Base-by-base conservation (phyloP, 257 asterid genomes). In the Nyctanthes arbortristis region DNA sequence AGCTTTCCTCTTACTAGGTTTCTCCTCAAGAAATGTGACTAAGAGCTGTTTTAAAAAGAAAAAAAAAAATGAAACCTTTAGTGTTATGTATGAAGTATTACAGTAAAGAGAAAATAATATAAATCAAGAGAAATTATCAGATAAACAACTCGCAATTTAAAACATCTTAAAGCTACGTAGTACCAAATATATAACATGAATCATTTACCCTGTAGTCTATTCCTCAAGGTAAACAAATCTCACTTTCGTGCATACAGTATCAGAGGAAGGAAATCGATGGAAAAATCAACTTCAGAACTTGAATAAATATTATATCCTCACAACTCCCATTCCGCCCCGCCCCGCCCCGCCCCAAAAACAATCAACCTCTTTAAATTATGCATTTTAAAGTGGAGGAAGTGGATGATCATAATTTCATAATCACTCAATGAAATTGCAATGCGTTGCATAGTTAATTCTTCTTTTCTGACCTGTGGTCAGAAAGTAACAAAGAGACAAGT, bases 21-120 rank as follows among this genome's bases (percentile, higher is more conserved):
- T 91, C 71, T 81, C 87, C 82, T 77, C 82, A 7, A 94, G 86
- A 75, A 89, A 71, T 65, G 78, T 62, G 78, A 55, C 69, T 76
- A 91, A 75, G 40, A 81, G 79, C 97, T 94, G 92, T 67, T 55
- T 43, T 70, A 67, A 71, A 25, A 22, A 65, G 27, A 63, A 14
- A 69, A 39, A 16, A 49, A 35, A 35, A 35, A 35, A 5, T 35
- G 24, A 52, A 52, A 22, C 59, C 1, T 24, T 22, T 12, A 39
- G 10, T 30, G 37, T n/a, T 16, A 25, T n/a, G 29, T 27, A 55
- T 20, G 60, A 67, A 27, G n/a, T 14, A 37, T 18, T 33, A 45
- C 39, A 35, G 33, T 39, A 30, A 37, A 28, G 31, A 22, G 29
- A 62, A 25, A 65, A 61, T 5, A 20, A 60, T 32, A 32, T 32